Percentiles rank a stretch among this genome's conserved stretches.
These are phyloP conservation scores for Caryopteris hybrid DNA, from an alignment of 305 asterid genomes.

Conservation along the genomic window DNA sequence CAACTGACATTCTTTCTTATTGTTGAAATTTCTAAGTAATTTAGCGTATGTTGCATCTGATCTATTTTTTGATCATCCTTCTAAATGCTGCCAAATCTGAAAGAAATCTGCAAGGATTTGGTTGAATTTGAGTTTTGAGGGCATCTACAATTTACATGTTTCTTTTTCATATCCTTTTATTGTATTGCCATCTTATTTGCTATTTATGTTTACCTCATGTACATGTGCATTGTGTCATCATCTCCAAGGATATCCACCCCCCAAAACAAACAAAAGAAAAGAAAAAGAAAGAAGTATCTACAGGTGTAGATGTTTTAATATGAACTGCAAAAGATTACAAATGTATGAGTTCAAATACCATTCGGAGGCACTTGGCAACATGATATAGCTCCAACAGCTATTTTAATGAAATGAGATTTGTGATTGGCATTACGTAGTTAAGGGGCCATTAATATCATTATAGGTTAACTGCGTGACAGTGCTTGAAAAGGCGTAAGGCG, in stretches of 20 bases:
- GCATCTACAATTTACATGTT: not conserved
- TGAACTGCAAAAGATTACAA: not conserved
- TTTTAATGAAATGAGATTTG: not conserved
- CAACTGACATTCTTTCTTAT: not conserved
- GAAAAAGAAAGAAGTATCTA: not conserved
- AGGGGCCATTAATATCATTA: not conserved
- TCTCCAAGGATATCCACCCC: too few species aligned
- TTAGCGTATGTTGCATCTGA: not conserved
- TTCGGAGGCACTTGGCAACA: not conserved
- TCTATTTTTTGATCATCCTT: not conserved
- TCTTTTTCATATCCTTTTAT: not conserved
- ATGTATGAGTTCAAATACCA: not conserved
- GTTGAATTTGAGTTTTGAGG: not conserved
- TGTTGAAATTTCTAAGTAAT: not conserved
- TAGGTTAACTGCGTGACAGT: too few species aligned
- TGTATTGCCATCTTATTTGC: not conserved
- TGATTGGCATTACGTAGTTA: not conserved
- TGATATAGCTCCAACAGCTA: slow-evolving; percentile 10
- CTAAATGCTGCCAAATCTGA: not conserved
- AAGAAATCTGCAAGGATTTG: not conserved
- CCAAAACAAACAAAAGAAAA: too few species aligned
- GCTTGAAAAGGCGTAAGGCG: too few species aligned
- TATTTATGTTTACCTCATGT: not conserved
- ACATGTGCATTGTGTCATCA: not conserved
- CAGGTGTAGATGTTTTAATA: not conserved